Conservation (phyloP, 345 rosid genomes). For the Kernera saxatilis region DNA sequence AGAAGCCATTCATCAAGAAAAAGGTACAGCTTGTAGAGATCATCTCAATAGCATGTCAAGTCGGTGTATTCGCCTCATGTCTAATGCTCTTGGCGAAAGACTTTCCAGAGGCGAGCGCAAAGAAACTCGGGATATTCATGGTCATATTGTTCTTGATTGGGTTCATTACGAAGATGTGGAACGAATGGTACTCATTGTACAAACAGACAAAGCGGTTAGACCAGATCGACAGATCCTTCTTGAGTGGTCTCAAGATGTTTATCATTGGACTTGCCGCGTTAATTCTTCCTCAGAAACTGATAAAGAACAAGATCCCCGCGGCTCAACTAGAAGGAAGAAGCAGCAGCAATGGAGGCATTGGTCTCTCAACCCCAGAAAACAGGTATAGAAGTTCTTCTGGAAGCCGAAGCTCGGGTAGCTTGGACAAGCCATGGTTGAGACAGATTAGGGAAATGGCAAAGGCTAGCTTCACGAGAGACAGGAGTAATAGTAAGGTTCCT, state of each 20-base stretch:
- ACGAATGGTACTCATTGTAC: conserved; percentile 73
- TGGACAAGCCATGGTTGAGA: conserved; percentile 62
- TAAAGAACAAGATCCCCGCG: conserved; percentile 37
- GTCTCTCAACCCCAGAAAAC: conserved; percentile 34
- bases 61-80: conserved; percentile 52
- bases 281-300: conserved; percentile 45
- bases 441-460: conserved; percentile 78
- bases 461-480: conserved; percentile 67
- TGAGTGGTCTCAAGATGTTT: conserved; percentile 56
- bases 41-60: conserved; percentile 55
- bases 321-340: conserved; percentile 30
- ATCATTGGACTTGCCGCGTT: conserved; percentile 53
- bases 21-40: conserved; percentile 86
- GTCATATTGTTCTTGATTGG: conserved; percentile 60
- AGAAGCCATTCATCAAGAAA: conserved; percentile 94
- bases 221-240: conserved; percentile 40
- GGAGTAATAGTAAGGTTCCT: conserved; percentile 38
- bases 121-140: conserved; percentile 61
- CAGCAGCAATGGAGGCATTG: conserved; percentile 12
- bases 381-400: conserved; percentile 46
- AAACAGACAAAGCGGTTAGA: conserved; percentile 60
- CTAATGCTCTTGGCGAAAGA: conserved; percentile 41
- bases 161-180: conserved; percentile 47
- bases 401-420: conserved; percentile 55
- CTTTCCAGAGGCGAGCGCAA: conserved; percentile 35